Base-by-base conservation (phyloP, 805 yeast species). In the Pichia insulana region DNA sequence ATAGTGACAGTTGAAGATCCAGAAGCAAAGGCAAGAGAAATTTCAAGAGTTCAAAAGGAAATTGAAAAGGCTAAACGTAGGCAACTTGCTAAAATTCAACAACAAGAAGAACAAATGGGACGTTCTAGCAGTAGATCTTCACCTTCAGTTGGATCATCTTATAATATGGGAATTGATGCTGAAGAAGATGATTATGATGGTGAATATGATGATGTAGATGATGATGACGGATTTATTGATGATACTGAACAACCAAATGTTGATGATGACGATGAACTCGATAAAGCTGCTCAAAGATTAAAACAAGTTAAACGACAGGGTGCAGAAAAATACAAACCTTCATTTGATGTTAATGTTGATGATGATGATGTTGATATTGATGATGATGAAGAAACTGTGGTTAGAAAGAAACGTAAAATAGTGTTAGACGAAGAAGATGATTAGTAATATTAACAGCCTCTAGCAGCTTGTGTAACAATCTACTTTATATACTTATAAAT, bases 41-140 rank as follows among this genome's bases (percentile, higher is more conserved):
- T 81, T 35, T 90, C 83, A 57, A 82, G 75, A 58, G 74, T 72
- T 50, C 86, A 76, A 52, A 73, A 74, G 17, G 78, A 77, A 54
- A 73, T 76, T 45, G 67, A 80, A 52, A 79, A 75, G 59, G 80
- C 65, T 4, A 80, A 82, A 63, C 68, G 83, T 53, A 82, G 78
- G 61, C 72, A 74, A 45, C 73, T 71, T 51, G 62, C 76, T 53
- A 74, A 68, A 42, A 62, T 68, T 30, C 62, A 74, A 44, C 64
- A 70, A 48, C 79, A 77, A 50, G 79, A 72, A 44, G 89, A 80
- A 55, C 67, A 75, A 48, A 49, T 70, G 40, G 82, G 75, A 42
- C 67, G 80, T 43, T 53, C 50, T 28, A 40, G 49, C 3, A 40
- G 48, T 17, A 50, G 50, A 3, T 42, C 25, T 7, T 26, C 20